Base-by-base conservation (phyloP, 140 eudicot species). In the Bidens hawaiensis region DNA sequence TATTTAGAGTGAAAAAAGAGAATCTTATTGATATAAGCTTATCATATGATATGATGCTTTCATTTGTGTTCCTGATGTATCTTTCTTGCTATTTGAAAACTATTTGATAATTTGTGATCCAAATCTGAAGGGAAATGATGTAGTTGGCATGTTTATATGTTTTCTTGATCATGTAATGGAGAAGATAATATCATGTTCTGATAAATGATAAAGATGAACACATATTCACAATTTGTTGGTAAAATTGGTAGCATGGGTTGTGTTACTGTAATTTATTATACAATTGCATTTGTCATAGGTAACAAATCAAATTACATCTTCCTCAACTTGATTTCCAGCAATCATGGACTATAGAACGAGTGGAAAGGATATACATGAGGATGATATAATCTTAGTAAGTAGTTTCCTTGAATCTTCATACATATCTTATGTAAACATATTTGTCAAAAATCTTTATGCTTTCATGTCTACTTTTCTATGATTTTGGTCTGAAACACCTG, bases 331-430 rank as follows among this genome's bases (percentile, higher is more conserved):
- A 77, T 82, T 82, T 84, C 88, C 95, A 91, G 99, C 86, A 74
- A 91, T 91, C 79, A 71, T 80, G 89, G 96, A 91, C 76, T 76
- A 83, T 42, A 82, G 86, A 78, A 65, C 91, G 75, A 70, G 72
- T 41, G 99, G 99, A 71, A 76, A 74, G 82, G 99, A 91, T 79
- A 68, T 91, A 31, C 77, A 75, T 19, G 78, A 63, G 38, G 94
- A 85, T 73, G 96, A 87, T 76, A 79, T 91, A 65, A 79, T 91
- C 74, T 79, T 80, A 74, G 98, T 90, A 49, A 82, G 98, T 78
- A 72, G 60, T 18, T 41, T 73, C 42, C 19, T 59, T n/a, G 4
- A 65, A 46, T 46, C 48, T 46, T 23, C 26, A 6, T 21, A 25
- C 11, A 33, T 54, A 49, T 19, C 18, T 47, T 48, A n/a, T n/a